Evolutionary conservation across 1,284 basidiomycete genomes (phyloP).

Genomic region (Volvariella volvacea): DNA sequence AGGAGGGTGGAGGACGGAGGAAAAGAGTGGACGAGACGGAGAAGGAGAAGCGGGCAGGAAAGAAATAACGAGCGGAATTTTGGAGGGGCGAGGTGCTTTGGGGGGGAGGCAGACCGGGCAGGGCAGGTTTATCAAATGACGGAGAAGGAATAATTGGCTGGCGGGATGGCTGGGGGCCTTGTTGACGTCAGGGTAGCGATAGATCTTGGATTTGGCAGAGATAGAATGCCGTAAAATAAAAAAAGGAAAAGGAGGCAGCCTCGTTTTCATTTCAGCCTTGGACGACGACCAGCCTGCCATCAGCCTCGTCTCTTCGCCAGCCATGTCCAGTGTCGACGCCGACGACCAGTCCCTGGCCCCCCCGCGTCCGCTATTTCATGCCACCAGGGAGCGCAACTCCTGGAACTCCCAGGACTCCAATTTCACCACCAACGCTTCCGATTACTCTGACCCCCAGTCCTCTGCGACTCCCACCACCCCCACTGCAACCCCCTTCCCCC

Average conservation of each 20-base stretch:
- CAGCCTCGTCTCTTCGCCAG: background rate
- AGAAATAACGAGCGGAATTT: background rate
- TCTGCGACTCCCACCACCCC: slow-evolving; percentile 12
- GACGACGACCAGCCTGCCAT: background rate
- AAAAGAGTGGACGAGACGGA: slow-evolving; percentile 3
- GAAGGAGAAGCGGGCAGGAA: slow-evolving; percentile 1
- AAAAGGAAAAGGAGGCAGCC: too few species aligned
- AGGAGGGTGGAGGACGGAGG: slow-evolving; percentile 4
- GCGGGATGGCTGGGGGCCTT: too few species aligned
- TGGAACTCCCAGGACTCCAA: slow-evolving; percentile 9
- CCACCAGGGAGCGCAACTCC: slow-evolving; percentile 10
- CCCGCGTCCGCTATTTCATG: slow-evolving; percentile 22
- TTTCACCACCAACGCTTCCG: background rate
- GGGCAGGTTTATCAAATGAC: too few species aligned
- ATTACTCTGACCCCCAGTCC: slow-evolving; percentile 9
- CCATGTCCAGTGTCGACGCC: background rate
- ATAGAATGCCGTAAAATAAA: too few species aligned
- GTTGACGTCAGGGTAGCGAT: too few species aligned
- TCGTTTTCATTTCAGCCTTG: too few species aligned
- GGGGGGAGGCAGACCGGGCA: too few species aligned
- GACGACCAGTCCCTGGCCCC: slow-evolving; percentile 8
- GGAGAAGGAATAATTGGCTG: too few species aligned
- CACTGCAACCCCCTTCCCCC: too few species aligned
- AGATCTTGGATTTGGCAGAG: too few species aligned
- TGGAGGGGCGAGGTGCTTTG: background rate